Evolutionary conservation across 345 rosid species (phyloP).

Genomic region (Populus nigra): DNA sequence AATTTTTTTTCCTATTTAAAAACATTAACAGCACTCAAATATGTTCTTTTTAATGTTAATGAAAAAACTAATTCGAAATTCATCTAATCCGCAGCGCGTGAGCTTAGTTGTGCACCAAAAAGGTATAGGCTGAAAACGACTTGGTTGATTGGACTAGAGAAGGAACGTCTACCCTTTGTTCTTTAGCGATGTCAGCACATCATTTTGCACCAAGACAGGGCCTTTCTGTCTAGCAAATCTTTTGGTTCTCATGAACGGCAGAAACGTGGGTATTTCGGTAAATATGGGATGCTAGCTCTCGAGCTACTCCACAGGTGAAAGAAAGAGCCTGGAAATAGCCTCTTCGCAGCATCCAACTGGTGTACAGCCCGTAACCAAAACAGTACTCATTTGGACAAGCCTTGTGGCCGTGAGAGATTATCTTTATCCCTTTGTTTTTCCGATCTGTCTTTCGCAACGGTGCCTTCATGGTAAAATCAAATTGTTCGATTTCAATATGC

Average conservation of each 20-base stretch:
- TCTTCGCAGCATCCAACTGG: not conserved
- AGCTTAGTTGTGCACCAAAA: no score
- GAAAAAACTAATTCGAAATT: no score
- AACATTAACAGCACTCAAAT: no score
- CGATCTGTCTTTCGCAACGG: not conserved
- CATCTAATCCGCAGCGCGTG: no score
- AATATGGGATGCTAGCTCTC: not conserved
- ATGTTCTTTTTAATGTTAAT: no score
- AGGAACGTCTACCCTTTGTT: not conserved
- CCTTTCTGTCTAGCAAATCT: not conserved
- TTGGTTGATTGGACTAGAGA: not conserved
- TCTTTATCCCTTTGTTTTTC: not conserved
- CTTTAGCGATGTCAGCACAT: not conserved
- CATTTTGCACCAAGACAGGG: not conserved
- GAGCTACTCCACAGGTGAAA: not conserved
- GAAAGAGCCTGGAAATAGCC: constrained; percentile 33
- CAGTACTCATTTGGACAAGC: not conserved
- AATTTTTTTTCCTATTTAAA: no score
- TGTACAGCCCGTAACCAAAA: constrained; percentile 1
- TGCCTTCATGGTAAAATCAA: not conserved
- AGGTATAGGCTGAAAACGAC: not conserved
- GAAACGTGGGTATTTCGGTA: constrained; percentile 3
- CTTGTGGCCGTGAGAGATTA: not conserved
- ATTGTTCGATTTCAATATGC: not conserved
- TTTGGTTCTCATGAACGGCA: not conserved